phyloP scores from a whole-genome alignment of 2,329 filamentous ascomycete genomes.

The Aspergillus sp. region DNA sequence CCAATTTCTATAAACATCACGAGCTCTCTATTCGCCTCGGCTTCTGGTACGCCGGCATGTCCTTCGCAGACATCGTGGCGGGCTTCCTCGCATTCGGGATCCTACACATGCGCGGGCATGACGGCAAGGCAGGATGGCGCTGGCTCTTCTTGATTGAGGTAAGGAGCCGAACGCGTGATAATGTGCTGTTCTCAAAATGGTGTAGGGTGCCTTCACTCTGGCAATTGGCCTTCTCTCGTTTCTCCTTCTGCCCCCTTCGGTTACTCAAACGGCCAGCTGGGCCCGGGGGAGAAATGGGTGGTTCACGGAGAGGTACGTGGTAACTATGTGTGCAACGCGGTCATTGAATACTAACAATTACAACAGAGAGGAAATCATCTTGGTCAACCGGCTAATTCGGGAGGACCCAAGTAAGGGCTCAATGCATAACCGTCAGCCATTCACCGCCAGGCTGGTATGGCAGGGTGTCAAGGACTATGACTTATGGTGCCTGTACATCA shows the following conservation, averaged over 20 bases:
- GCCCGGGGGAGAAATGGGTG: constrained; percentile 51
- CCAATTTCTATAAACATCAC: constrained; percentile 68
- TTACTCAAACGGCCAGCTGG: constrained; percentile 54
- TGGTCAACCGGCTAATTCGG: constrained; percentile 60
- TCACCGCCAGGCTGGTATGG: constrained; percentile 49
- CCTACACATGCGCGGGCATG: constrained; percentile 32
- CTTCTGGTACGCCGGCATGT: constrained; percentile 24
- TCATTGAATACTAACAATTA: not conserved
- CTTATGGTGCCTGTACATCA: constrained; percentile 54
- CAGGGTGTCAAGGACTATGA: constrained; percentile 53
- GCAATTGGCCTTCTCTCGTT: constrained; percentile 25
- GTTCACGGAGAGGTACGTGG: constrained; percentile 54
- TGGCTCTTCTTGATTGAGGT: constrained; percentile 37
- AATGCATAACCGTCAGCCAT: constrained; percentile 56
- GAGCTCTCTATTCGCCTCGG: constrained; percentile 56
- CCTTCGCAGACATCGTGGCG: constrained; percentile 45
- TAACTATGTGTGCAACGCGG: not conserved
- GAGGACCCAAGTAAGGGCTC: constrained; percentile 55
- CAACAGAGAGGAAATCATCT: constrained; percentile 60
- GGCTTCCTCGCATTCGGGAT: constrained; percentile 44
- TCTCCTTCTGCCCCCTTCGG: constrained; percentile 59
- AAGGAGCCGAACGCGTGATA: constrained; percentile 4
- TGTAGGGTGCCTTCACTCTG: constrained; percentile 23
- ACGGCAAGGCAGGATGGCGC: constrained; percentile 33
- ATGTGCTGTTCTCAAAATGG: not conserved